Evolutionary conservation across 805 yeast species (phyloP).

Genomic region (Kuraishia molischiana): DNA sequence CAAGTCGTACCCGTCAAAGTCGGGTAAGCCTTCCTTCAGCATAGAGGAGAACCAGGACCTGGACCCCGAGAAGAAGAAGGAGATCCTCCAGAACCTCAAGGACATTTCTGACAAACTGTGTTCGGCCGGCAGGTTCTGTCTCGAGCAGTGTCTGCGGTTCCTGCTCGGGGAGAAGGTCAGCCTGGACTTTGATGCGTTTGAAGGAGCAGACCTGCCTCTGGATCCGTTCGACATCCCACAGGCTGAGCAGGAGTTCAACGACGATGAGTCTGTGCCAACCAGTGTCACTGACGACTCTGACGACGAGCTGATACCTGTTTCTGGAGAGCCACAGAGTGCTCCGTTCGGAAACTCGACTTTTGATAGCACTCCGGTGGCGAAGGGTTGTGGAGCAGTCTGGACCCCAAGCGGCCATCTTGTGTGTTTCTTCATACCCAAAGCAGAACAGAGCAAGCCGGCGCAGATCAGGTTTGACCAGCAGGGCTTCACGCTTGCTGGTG

Average conservation of each 20-base stretch:
- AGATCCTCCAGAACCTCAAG: conserved; percentile 39
- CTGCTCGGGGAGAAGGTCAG: conserved; percentile 74
- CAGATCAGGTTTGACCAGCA: conserved; percentile 44
- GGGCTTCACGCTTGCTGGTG: conserved; percentile 33
- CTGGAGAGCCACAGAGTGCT: conserved; percentile 2
- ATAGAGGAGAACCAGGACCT: conserved; percentile 79
- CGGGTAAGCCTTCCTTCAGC: conserved; percentile 37
- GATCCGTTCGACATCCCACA: conserved; percentile 20
- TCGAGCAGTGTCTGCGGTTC: conserved; percentile 71
- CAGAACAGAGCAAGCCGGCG: conserved; percentile 27
- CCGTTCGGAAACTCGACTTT: conserved; percentile 23
- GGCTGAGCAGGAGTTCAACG: conserved; percentile 14
- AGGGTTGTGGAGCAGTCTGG: conserved; percentile 92
- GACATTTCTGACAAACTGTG: conserved; percentile 51
- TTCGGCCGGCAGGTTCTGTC: conserved; percentile 50
- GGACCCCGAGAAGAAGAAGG: conserved; percentile 33
- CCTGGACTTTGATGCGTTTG: conserved; percentile 24
- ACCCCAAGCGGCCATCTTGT: conserved; percentile 67
- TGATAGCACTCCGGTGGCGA: conserved; percentile 86
- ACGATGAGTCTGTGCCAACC: conserved; percentile 11
- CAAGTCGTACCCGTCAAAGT: conserved; percentile 53
- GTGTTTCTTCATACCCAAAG: conserved; percentile 67
- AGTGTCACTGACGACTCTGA: conserved; percentile 30
- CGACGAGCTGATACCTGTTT: conserved; percentile 12
- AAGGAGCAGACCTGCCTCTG: conserved; percentile 14